phyloP scores from a whole-genome alignment of 164 flowering plant species.

The Umbellularia californica region DNA sequence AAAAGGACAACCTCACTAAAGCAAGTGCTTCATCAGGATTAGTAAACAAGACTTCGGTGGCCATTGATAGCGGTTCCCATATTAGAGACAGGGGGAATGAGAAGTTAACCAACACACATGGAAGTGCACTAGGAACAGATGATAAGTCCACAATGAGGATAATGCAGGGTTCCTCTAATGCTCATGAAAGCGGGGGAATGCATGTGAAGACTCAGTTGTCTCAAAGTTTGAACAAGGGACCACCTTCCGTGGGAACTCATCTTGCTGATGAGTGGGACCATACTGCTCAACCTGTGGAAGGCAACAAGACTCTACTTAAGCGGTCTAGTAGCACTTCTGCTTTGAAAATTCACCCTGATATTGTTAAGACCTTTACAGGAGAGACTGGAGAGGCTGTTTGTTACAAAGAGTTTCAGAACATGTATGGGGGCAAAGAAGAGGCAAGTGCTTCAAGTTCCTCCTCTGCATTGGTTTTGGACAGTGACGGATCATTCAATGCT shows the following conservation, averaged over 20 bases:
- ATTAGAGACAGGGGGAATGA: slow-evolving; percentile 25
- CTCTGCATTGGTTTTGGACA: slow-evolving; percentile 11
- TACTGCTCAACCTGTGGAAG: slow-evolving; percentile 4
- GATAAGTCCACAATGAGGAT: slow-evolving; percentile 17
- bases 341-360: slow-evolving; percentile 14
- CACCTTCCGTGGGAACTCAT: slow-evolving; percentile 14
- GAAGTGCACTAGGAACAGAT: slow-evolving; percentile 24
- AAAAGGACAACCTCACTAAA: slow-evolving; percentile 37
- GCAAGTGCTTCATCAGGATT: slow-evolving; percentile 20
- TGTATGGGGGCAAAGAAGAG: slow-evolving; percentile 29
- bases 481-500: slow-evolving; percentile 17
- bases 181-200: slow-evolving; percentile 11
- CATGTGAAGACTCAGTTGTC: slow-evolving; percentile 6
- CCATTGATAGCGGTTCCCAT: slow-evolving; percentile 11
- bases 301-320: slow-evolving; percentile 17
- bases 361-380: slow-evolving; percentile 9
- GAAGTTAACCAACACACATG: slow-evolving; percentile 16
- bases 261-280: slow-evolving; percentile 18
- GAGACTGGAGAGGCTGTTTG: slow-evolving; percentile 15
- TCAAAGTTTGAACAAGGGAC: slow-evolving; percentile 29
- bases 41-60: slow-evolving; percentile 21
- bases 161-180: slow-evolving; percentile 16
- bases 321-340: slow-evolving; percentile 34
- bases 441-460: slow-evolving; percentile 9
- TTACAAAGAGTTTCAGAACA: slow-evolving; percentile 53